Evolutionary conservation across 1,284 basidiomycete species (phyloP).

Genomic region (Gymnopus androsaceus): DNA sequence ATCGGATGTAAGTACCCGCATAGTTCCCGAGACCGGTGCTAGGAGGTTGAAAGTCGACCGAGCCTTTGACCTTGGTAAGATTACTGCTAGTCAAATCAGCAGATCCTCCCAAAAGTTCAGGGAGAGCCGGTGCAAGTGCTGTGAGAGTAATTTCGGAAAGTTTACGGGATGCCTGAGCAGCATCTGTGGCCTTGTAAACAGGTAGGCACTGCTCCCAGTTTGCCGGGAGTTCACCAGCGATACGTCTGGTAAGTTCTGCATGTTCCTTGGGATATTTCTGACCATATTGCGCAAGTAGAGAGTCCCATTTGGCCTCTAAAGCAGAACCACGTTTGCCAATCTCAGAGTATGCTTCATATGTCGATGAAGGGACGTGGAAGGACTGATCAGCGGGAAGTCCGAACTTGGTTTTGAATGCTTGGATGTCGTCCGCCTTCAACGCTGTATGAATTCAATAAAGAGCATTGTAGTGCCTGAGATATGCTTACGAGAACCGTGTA

Average conservation of each 20-base stretch:
- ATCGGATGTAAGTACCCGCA: slow-evolving; percentile 89
- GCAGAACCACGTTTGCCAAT: slow-evolving; percentile 74
- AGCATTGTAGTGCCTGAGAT: neutral
- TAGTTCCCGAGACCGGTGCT: slow-evolving; percentile 84
- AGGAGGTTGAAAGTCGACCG: slow-evolving; percentile 90
- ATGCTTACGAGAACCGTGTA: slow-evolving; percentile 84
- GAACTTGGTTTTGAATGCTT: slow-evolving; percentile 82
- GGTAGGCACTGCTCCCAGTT: slow-evolving; percentile 89
- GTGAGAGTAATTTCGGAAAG: slow-evolving; percentile 89
- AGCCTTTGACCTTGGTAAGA: slow-evolving; percentile 83
- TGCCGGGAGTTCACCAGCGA: slow-evolving; percentile 80
- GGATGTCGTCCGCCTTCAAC: slow-evolving; percentile 91
- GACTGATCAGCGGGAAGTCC: slow-evolving; percentile 80
- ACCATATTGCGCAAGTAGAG: slow-evolving; percentile 71
- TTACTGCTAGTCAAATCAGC: slow-evolving; percentile 94
- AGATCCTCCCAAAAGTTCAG: slow-evolving; percentile 88
- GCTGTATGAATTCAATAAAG: slow-evolving; percentile 45
- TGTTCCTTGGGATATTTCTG: slow-evolving; percentile 84
- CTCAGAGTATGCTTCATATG: slow-evolving; percentile 70
- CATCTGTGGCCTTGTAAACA: slow-evolving; percentile 78
- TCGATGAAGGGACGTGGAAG: slow-evolving; percentile 80
- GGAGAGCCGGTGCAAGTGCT: slow-evolving; percentile 72
- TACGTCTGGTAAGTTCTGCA: slow-evolving; percentile 84
- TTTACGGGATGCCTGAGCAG: slow-evolving; percentile 90
- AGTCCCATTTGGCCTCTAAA: slow-evolving; percentile 78